Percentiles rank a stretch among this genome's conserved stretches.
phyloP scores from a whole-genome alignment of 805 yeast species.

The Metschnikowia borealis region DNA sequence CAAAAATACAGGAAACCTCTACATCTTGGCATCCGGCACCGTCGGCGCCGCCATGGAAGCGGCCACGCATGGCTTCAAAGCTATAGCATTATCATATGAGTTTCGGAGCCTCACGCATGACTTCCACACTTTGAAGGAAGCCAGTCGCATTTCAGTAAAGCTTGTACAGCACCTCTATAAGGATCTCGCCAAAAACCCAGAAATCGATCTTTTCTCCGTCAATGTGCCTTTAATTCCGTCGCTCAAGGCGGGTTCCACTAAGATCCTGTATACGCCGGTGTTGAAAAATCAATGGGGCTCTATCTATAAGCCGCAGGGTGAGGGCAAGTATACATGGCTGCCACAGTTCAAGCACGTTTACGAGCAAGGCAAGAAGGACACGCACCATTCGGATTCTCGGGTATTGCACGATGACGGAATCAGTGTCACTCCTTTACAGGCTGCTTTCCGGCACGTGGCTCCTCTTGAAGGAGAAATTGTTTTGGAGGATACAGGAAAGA shows the following conservation, averaged over 20 bases:
- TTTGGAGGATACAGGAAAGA: slow-evolving; percentile 20
- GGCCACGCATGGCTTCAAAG: slow-evolving; percentile 60
- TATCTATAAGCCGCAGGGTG: slow-evolving; percentile 41
- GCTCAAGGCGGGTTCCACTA: slow-evolving; percentile 53
- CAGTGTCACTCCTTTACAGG: slow-evolving; percentile 55
- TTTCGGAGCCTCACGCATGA: slow-evolving; percentile 54
- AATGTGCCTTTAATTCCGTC: slow-evolving; percentile 72
- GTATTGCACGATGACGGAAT: slow-evolving; percentile 61
- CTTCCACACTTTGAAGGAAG: slow-evolving; percentile 50
- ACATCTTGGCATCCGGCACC: slow-evolving; percentile 89
- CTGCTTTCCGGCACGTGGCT: slow-evolving; percentile 57
- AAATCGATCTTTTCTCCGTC: slow-evolving; percentile 71
- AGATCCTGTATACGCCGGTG: slow-evolving; percentile 71
- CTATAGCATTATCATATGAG: slow-evolving; percentile 87
- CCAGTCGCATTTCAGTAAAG: slow-evolving; percentile 63
- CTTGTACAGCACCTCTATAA: slow-evolving; percentile 55
- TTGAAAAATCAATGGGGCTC: slow-evolving; percentile 78
- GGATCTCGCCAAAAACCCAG: slow-evolving; percentile 48
- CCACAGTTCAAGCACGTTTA: slow-evolving; percentile 77
- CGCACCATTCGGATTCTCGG: slow-evolving; percentile 62
- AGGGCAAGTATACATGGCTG: slow-evolving; percentile 62
- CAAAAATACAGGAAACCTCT: slow-evolving; percentile 83
- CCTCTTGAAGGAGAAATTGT: slow-evolving; percentile 56
- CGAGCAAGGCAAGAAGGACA: slow-evolving; percentile 39
- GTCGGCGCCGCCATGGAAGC: slow-evolving; percentile 97